Evolutionary conservation across 768 basidiomycete species (phyloP).

Genomic region (Amanita fuliginea): DNA sequence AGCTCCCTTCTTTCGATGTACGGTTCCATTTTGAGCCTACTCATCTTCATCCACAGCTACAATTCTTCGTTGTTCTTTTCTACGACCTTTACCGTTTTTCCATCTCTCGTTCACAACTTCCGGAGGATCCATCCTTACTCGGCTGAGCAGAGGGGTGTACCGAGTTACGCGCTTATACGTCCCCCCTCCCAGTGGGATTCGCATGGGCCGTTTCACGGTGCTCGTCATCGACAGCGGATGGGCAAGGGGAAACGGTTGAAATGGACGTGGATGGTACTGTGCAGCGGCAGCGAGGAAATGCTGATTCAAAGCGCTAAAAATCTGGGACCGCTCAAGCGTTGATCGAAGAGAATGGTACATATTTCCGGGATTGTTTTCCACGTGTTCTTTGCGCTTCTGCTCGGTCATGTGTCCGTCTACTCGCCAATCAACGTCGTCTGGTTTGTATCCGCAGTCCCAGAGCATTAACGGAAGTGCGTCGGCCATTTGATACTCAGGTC

Average conservation of each 20-base stretch:
- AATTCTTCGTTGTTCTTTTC: conserved; percentile 22
- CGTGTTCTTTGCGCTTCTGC: conserved; percentile 13
- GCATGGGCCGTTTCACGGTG: conserved; percentile 6
- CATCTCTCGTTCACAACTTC: conserved; percentile 74
- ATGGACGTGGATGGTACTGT: conserved; percentile 34
- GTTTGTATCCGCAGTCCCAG: conserved; percentile 77
- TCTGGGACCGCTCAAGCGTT: conserved; percentile 47
- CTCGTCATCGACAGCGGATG: conserved; percentile 13
- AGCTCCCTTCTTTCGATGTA: neutral
- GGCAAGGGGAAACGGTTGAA: conserved; percentile 24
- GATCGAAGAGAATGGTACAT: conserved; percentile 43
- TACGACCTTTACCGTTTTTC: conserved; percentile 53
- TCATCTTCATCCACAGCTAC: conserved; percentile 16
- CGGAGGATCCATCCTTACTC: conserved; percentile 60
- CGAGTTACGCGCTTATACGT: conserved; percentile 45
- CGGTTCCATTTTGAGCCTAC: too few species aligned
- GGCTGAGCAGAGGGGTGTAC: conserved; percentile 56
- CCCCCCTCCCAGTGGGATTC: conserved; percentile 62
- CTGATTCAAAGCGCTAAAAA: conserved; percentile 50
- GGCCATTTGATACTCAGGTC: conserved; percentile 92
- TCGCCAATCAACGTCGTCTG: conserved; percentile 63
- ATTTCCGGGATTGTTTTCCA: conserved; percentile 18
- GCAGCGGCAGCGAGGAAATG: conserved; percentile 55
- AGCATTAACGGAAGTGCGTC: conserved; percentile 84
- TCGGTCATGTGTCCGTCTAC: conserved; percentile 31